Base-by-base conservation (phyloP, 2,329 filamentous ascomycete genomes). In the Penicillium palitans region DNA sequence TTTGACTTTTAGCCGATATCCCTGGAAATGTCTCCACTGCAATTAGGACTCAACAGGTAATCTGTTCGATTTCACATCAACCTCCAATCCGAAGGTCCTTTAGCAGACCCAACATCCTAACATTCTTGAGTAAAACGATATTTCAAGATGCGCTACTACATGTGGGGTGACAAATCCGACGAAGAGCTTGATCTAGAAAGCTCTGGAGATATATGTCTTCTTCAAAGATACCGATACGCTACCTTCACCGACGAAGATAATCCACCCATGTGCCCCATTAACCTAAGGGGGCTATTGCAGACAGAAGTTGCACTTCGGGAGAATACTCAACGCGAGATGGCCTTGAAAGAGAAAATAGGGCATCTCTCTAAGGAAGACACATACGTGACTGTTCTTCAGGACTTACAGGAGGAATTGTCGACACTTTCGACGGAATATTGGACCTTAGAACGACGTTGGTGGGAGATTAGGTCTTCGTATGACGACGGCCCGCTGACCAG, bases 321-420 rank as follows among this genome's bases (percentile, higher is more conserved):
- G 48, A 51, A 51, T 40, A 41, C 35, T 29, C 35, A 51, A 51
- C 35, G 35, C n/a, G 25, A 51, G 48, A 41, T 51, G 29, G 48
- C 48, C 48, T 31, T 51, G 5, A 41, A 51, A 21, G 48, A 31
- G 35, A 29, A 40, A 40, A 51, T 51, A 51, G 35, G 7, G 35
- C 1, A 50, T 9, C 47, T 50, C 10, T 13, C 47, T 21, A 51
- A 40, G 48, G 48, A 51, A 51, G 35, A 4, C 12, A 40, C 4
- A 9, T 6, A 51, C 24, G 35, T 29, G n/a, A 29, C 33, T 51
- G 21, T 50, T 27, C 2, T 50, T 50, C 33, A 50, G 4, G 47
- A 27, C 33, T 39, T 50, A 50, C 24, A 39, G 33, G 17, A 29
- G 24, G 47, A 27, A 19, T 21, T 50, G 7, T 51, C n/a, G 25